These are phyloP conservation scores for Paecilomyces formosus DNA, from an alignment of 2,329 filamentous ascomycete species.

Conservation along the genomic window DNA sequence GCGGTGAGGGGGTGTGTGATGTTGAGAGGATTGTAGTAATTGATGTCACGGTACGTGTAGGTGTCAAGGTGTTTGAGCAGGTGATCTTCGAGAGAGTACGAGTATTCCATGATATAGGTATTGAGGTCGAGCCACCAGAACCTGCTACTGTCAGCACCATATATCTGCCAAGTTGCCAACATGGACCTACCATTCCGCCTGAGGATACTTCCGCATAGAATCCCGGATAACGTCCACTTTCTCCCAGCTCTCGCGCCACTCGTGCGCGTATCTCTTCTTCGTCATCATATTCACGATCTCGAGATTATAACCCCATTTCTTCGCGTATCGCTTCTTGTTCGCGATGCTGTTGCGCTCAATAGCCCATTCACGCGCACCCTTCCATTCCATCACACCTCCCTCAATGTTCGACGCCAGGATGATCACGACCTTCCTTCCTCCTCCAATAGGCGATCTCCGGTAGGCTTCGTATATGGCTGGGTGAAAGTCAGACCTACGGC, in stretches of 20 bases:
- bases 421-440: constrained; percentile 85
- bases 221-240: constrained; percentile 92
- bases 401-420: constrained; percentile 90
- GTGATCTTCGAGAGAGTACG: constrained; percentile 80
- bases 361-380: constrained; percentile 93
- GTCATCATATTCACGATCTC: constrained; percentile 98
- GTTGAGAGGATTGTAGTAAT: constrained; percentile 90
- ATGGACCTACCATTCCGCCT: constrained; percentile 79
- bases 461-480: constrained; percentile 55
- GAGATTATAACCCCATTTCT: constrained; percentile 86
- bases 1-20: constrained; percentile 74
- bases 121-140: constrained; percentile 99
- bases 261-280: constrained; percentile 96
- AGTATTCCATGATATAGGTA: constrained; percentile 96
- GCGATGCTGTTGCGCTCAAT: constrained; percentile 92
- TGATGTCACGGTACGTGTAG: constrained; percentile 88
- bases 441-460: constrained; percentile 67
- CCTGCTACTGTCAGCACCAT: constrained; percentile 45
- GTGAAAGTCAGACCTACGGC: constrained; percentile 26
- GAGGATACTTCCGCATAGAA: constrained; percentile 83
- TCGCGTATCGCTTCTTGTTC: constrained; percentile 87
- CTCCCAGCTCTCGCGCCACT: constrained; percentile 99
- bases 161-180: neutral
- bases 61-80: constrained; percentile 73
- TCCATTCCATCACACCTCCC: constrained; percentile 98